phyloP scores from a whole-genome alignment of 129 eudicot species.

The Centaurea solstitialis region DNA sequence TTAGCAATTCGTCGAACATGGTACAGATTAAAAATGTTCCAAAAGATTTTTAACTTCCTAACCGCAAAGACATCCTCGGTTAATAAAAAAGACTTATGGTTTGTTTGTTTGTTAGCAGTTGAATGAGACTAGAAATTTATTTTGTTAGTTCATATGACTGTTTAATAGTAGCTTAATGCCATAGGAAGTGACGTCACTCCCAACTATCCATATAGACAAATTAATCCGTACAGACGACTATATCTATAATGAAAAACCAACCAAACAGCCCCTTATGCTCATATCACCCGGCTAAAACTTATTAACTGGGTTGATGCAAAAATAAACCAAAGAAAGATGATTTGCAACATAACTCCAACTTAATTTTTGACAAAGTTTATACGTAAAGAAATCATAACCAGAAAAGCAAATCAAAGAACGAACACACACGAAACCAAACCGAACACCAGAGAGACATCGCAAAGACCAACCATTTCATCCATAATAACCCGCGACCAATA shows the following conservation, averaged over 20 bases:
- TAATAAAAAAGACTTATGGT: too few relatives aligned
- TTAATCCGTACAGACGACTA: neutral
- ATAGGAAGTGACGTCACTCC: too few relatives aligned
- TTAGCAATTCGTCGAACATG: neutral
- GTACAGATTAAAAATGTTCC: too few relatives aligned
- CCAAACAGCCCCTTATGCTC: neutral
- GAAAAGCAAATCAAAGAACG: neutral
- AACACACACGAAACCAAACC: neutral
- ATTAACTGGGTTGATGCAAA: neutral
- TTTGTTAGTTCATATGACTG: neutral
- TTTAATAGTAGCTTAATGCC: neutral
- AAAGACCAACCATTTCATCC: slow-evolving; percentile 24
- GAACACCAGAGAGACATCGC: neutral
- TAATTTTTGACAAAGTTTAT: neutral
- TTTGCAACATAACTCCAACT: neutral
- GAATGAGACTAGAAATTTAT: neutral
- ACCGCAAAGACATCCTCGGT: too few relatives aligned
- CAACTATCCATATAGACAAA: neutral
- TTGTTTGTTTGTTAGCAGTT: neutral
- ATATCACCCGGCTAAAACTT: too few relatives aligned
- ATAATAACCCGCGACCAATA: slow-evolving; percentile 8
- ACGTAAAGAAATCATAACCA: neutral
- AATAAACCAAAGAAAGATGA: neutral
- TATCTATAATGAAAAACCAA: neutral
- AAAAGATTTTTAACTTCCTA: too few relatives aligned